phyloP scores from a whole-genome alignment of 208 protist species.

The Lotmaria passim region DNA sequence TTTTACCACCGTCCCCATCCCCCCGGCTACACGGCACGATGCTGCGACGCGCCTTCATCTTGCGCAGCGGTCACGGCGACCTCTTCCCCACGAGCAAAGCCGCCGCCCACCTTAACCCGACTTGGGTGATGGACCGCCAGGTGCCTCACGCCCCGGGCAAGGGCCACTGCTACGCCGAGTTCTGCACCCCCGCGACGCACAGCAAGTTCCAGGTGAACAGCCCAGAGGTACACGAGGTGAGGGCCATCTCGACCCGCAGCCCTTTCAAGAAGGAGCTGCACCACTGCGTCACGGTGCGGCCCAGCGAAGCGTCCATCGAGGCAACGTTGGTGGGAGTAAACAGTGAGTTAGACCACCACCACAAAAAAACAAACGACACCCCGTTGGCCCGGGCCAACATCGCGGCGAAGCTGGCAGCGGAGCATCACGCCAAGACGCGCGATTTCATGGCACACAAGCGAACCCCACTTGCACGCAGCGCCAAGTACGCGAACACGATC shows the following conservation, averaged over 20 bases:
- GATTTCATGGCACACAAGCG: constrained; percentile 58
- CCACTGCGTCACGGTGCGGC: constrained; percentile 39
- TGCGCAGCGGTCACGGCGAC: constrained; percentile 69
- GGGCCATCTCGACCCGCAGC: constrained; percentile 23
- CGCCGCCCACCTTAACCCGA: constrained; percentile 62
- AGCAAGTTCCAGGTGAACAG: constrained; percentile 57
- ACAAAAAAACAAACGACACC: constrained; percentile 42
- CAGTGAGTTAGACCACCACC: constrained; percentile 36
- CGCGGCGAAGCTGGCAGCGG: constrained; percentile 51
- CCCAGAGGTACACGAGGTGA: constrained; percentile 44
- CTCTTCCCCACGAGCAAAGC: constrained; percentile 86
- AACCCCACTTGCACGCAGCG: constrained; percentile 14
- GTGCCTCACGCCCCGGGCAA: constrained; percentile 56
- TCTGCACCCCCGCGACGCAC: constrained; percentile 41
- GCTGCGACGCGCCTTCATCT: constrained; percentile 34
- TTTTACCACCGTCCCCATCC: too few relatives aligned
- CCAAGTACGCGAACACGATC: constrained; percentile 34
- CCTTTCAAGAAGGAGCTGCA: constrained; percentile 21
- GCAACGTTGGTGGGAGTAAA: constrained; percentile 42
- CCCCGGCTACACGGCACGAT: constrained; percentile 20
- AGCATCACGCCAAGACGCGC: constrained; percentile 65
- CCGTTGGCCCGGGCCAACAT: constrained; percentile 74
- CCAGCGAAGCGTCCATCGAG: constrained; percentile 29
- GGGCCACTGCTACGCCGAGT: constrained; percentile 56
- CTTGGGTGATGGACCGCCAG: constrained; percentile 62